phyloP scores from a whole-genome alignment of 768 basidiomycete species.

The Floccularia luteovirens region DNA sequence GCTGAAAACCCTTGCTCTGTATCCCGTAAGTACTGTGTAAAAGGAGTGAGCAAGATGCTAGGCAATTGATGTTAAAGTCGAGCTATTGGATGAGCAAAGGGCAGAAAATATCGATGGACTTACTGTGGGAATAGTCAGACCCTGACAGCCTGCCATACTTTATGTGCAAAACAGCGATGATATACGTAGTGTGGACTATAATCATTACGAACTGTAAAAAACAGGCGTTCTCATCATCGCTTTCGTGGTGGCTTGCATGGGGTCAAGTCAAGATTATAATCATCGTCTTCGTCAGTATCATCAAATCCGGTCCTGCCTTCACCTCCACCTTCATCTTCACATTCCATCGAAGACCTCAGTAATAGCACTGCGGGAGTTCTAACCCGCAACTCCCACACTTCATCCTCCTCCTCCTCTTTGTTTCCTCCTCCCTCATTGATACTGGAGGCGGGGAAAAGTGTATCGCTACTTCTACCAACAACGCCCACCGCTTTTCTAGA shows the following conservation, averaged over 20 bases:
- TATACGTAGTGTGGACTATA: no score
- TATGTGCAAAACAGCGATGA: no score
- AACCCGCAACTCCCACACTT: slow-evolving; percentile 20
- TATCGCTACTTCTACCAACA: background rate
- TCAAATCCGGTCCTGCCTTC: background rate
- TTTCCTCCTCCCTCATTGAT: slow-evolving; percentile 8
- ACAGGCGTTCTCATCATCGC: no score
- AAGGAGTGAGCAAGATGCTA: no score
- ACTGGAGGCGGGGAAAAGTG: slow-evolving; percentile 5
- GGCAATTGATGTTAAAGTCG: no score
- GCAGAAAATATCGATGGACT: no score
- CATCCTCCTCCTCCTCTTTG: slow-evolving; percentile 28
- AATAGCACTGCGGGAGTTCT: slow-evolving; percentile 35
- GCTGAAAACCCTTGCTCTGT: no score
- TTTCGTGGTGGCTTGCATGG: slow-evolving; percentile 13
- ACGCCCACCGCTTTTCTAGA: slow-evolving; percentile 3
- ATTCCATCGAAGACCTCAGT: slow-evolving; percentile 12
- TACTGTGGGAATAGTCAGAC: no score
- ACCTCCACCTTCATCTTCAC: slow-evolving; percentile 6
- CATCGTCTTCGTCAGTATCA: background rate
- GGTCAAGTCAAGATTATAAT: slow-evolving; percentile 10
- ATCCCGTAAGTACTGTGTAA: no score
- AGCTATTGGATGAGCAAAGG: no score
- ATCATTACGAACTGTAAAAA: no score
- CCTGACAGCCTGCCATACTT: no score